Conservation (phyloP, 2,329 filamentous ascomycete genomes). For the Cercospora zeae-maydis region DNA sequence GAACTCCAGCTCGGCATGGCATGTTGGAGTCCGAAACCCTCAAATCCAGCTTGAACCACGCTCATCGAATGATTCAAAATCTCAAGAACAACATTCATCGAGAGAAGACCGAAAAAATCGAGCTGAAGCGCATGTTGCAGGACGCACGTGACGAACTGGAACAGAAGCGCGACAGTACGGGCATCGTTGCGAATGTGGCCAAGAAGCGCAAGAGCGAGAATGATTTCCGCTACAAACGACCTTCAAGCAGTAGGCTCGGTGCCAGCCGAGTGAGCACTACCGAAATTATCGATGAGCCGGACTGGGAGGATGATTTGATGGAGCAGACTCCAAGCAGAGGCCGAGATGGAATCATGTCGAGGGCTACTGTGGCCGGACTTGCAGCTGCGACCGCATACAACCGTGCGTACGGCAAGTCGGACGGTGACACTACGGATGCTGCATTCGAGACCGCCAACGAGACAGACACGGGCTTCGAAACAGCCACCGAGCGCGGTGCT, state of each 20-base stretch:
- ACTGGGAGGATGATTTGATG: slow-evolving; percentile 81
- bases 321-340: slow-evolving; percentile 56
- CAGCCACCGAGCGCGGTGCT: slow-evolving; percentile 69
- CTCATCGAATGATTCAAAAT: slow-evolving; percentile 93
- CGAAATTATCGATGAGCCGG: slow-evolving; percentile 73
- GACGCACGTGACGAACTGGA: slow-evolving; percentile 91
- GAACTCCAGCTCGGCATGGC: slow-evolving; percentile 75
- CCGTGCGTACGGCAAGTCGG: slow-evolving; percentile 47
- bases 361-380: slow-evolving; percentile 36
- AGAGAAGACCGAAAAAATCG: slow-evolving; percentile 97
- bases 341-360: slow-evolving; percentile 24
- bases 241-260: slow-evolving; percentile 68
- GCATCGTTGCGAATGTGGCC: slow-evolving; percentile 43
- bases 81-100: slow-evolving; percentile 92
- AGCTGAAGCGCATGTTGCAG: slow-evolving; percentile 90
- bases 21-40: slow-evolving; percentile 94
- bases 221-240: slow-evolving; percentile 69
- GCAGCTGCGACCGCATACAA: slow-evolving; percentile 65
- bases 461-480: slow-evolving; percentile 62
- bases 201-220: slow-evolving; percentile 60
- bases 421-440: slow-evolving; percentile 57
- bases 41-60: slow-evolving; percentile 89
- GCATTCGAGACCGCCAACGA: slow-evolving; percentile 73
- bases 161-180: slow-evolving; percentile 49
- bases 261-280: slow-evolving; percentile 69